Evolutionary conservation across 148 eudicot genomes (phyloP), one percentile per base, ranked within the genome.

Genomic region (Camellia sinensis): DNA sequence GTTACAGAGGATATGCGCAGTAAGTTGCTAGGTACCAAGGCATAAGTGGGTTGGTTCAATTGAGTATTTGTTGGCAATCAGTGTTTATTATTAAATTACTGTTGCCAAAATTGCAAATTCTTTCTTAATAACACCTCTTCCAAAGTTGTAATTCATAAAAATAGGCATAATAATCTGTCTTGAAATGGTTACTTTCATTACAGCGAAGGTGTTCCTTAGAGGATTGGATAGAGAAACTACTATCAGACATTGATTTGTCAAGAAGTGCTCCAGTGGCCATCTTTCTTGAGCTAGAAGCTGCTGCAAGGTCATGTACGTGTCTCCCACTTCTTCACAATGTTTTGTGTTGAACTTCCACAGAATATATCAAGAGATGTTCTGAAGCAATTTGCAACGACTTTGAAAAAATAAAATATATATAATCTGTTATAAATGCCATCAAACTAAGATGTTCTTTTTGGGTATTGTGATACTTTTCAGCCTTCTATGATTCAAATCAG

Each of bases 251-350:
- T 79, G 92, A 90, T 78, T 73, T 93, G 73, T 93, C 99, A 76
- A 89, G 99, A 82, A 92, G 92, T 87, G 88, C 88, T 75, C 91
- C 85, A 71, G 93, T 92, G 77, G 99, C 99, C 73, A 89, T 91
- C 12, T 96, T 93, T 82, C 86, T 96, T 52, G 99, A 96, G 84
- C 85, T 96, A 80, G 99, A 96, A 96, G 99, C 94, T 78, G 97
- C 99, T 80, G 98, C 90, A 73, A 90, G 95, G 85, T 87, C 94
- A 86, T 89, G 99, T 96, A 87, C 46, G 99, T 90, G 83, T 79
- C 81, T 76, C 61, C 72, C 77, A 61, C 79, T 72, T 69, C 61
- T 71, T 71, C 7, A 15, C 46, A 10, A 67, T 61, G 4, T 21
- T 67, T 68, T 21, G 11, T n/a, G 45, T 63, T 80, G 19, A 6